A percentile compares a stretch with the other conserved stretches of the same genome.
Evolutionary conservation across 2,329 filamentous ascomycete species (phyloP).

Genomic region (Furcasterigmium sp.): DNA sequence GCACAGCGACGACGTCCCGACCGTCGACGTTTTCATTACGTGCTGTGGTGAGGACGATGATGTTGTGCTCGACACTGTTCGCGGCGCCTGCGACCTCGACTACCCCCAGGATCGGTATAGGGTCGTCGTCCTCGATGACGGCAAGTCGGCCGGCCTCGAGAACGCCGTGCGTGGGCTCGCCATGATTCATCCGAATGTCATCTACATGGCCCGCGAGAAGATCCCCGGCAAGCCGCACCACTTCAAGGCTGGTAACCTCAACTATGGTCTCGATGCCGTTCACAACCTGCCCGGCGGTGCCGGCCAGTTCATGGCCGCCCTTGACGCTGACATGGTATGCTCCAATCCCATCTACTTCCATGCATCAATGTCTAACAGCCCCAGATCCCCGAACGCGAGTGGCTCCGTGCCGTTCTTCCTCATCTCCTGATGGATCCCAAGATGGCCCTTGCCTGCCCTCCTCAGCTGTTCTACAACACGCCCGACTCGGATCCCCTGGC

Average conservation of each 20-base stretch:
- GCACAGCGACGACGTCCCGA: constrained; percentile 40
- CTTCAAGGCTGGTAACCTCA: constrained; percentile 62
- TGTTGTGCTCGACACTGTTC: constrained; percentile 50
- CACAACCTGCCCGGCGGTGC: constrained; percentile 47
- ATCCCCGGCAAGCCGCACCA: constrained; percentile 43
- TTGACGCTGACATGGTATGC: constrained; percentile 60
- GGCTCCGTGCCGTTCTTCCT: constrained; percentile 54
- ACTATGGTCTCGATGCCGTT: constrained; percentile 50
- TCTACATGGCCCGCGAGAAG: constrained; percentile 47
- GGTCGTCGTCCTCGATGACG: constrained; percentile 52
- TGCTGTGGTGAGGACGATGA: constrained; percentile 54
- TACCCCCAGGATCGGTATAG: constrained; percentile 48
- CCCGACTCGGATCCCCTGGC: constrained; percentile 52
- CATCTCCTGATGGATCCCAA: constrained; percentile 53
- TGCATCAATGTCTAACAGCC: no score
- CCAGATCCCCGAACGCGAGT: constrained; percentile 53
- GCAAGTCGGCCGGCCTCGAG: constrained; percentile 37
- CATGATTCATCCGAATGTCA: constrained; percentile 39
- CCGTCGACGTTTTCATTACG: constrained; percentile 52
- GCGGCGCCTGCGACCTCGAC: constrained; percentile 48
- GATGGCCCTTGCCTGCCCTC: constrained; percentile 54
- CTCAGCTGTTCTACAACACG: constrained; percentile 60
- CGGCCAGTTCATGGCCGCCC: constrained; percentile 54
- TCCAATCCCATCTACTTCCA: not conserved
- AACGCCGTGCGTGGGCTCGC: constrained; percentile 29